Evolutionary conservation across 176 grass and related monocot genomes (phyloP).

Genomic region (Elaeis guineensis): DNA sequence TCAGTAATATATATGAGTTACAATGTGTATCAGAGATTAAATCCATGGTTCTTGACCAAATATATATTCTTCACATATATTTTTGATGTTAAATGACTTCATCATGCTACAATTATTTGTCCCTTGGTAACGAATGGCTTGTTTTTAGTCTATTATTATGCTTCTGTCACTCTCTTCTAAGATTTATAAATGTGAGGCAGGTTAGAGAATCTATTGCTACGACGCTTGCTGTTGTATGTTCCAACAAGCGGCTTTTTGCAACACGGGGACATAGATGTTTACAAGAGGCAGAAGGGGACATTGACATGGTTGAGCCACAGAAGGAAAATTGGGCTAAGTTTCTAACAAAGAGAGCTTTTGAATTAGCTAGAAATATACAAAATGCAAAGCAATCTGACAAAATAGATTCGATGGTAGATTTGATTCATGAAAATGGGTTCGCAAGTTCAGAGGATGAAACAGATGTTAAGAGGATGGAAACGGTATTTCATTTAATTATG

Average conservation of each 20-base stretch:
- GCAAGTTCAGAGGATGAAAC: slow-evolving; percentile 25
- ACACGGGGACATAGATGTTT: slow-evolving; percentile 13
- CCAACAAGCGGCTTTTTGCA: slow-evolving; percentile 63
- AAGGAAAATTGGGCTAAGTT: slow-evolving; percentile 58
- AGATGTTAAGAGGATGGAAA: slow-evolving; percentile 75
- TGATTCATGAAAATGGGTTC: slow-evolving; percentile 28
- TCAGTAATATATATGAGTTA: no score
- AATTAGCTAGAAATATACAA: slow-evolving; percentile 71
- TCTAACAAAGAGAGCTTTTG: slow-evolving; percentile 59
- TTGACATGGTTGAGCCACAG: slow-evolving; percentile 37
- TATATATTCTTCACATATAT: no score
- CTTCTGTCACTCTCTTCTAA: no score
- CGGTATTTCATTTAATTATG: slow-evolving; percentile 38
- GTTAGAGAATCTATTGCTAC: slow-evolving; percentile 94
- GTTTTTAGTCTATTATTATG: no score
- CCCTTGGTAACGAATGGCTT: no score
- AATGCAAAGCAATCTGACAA: slow-evolving; percentile 56
- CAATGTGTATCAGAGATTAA: no score
- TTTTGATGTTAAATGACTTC: no score
- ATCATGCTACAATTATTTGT: no score
- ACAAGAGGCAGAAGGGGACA: slow-evolving; percentile 26
- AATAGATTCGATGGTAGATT: slow-evolving; percentile 34
- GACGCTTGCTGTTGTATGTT: slow-evolving; percentile 67
- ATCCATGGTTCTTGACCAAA: no score
- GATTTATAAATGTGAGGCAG: slow-evolving; percentile 28